phyloP scores from a whole-genome alignment of 805 yeast genomes.

The Kuraishia molischiana region DNA sequence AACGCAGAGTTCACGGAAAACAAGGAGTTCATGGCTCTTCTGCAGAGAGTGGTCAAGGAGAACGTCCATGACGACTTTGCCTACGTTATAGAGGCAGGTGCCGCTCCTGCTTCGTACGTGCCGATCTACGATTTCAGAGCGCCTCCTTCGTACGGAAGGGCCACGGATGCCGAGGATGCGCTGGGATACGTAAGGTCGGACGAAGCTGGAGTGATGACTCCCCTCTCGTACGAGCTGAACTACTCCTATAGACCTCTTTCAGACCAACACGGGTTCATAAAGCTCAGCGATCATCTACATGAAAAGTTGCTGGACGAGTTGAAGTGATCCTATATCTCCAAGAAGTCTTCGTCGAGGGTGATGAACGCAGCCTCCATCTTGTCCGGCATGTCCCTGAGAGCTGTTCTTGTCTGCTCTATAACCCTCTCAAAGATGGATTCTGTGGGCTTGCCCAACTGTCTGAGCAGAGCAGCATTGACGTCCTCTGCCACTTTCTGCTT shows the following conservation, averaged over 20 bases:
- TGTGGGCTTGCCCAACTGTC: conserved; percentile 31
- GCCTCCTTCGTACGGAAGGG: conserved; percentile 54
- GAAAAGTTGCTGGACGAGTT: conserved; percentile 22
- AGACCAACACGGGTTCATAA: conserved; percentile 36
- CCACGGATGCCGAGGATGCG: conserved; percentile 62
- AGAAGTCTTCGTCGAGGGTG: conserved; percentile 36
- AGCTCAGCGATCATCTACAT: conserved; percentile 39
- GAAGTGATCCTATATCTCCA: conserved; percentile 15
- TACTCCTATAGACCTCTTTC: conserved; percentile 42
- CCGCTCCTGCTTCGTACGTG: conserved; percentile 43
- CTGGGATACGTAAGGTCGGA: conserved; percentile 62
- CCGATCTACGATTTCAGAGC: conserved; percentile 66
- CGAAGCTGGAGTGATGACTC: conserved; percentile 40
- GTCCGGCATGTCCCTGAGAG: conserved; percentile 22
- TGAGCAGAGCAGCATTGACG: conserved; percentile 15
- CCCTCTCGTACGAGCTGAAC: conserved; percentile 47
- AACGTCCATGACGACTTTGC: conserved; percentile 35
- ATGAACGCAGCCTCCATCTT: conserved; percentile 25
- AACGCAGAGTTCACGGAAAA: conserved; percentile 17
- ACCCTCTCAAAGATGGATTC: conserved; percentile 33
- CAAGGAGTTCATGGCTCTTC: conserved; percentile 10
- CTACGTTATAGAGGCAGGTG: conserved; percentile 45
- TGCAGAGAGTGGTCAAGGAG: conserved; percentile 14
- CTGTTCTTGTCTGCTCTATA: conserved; percentile 27
- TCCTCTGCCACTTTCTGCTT: conserved; percentile 17